Evolutionary conservation across 2,329 filamentous ascomycete species (phyloP), one percentile per base, ranked within the genome.

Genomic region (Trichoderma sp.): DNA sequence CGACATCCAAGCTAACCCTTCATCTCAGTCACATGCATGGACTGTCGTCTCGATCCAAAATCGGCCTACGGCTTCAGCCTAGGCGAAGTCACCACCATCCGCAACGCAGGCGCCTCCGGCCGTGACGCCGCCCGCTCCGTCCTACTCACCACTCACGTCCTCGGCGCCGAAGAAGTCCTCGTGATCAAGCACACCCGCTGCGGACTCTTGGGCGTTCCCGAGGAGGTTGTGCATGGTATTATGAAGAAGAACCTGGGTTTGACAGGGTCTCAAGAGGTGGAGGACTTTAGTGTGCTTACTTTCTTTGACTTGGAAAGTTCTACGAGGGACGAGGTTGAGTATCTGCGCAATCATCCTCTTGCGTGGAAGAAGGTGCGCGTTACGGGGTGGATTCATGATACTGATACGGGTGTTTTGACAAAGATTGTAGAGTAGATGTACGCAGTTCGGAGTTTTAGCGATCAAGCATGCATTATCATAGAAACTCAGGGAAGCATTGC

Each of bases 321-420:
- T 41, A 61, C 58, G 5, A 21, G 45, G 21, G 58, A 61, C 10
- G 58, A 61, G 17, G 58, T 61, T 15, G 58, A 61, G 30, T 43
- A 52, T 41, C 58, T 61, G 30, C 47, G 47, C 17, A 61, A 7
- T 17, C 58, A 61, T 4, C 58, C 58, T 39, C 39, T 61, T 15
- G n/a, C 34, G 9, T 24, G 41, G 17, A 61, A 47, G 5, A 17
- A 51, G 24, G 26, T 52, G 1, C 34, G 24, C 15, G 47, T 61
- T 34, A 61, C 58, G 9, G 58, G 58, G 17, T 52, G 58, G 58
- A 52, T 51, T 4, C 58, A 61, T 5, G 58, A 61, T 21, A 61
- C 47, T 43, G 58, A 61, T 43, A 61, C 58, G 7, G 58, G 47
- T 1, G 3, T 43, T 51, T 7, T 61, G 2, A 52, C 43, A n/a